phyloP scores from a whole-genome alignment of 176 grass and related monocot species.

The Chloris gayana region DNA sequence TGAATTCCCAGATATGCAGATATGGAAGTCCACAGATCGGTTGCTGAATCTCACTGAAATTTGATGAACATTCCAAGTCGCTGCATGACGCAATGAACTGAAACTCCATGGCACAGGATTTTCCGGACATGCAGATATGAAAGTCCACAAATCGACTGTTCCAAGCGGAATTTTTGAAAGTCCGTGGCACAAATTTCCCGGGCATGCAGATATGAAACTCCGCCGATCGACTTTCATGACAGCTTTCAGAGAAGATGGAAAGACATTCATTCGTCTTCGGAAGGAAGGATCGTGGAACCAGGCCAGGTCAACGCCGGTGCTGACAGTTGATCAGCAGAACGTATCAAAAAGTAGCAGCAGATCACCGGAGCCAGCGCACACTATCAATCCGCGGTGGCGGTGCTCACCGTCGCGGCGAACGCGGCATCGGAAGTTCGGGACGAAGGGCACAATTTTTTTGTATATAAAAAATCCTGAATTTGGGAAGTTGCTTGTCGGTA shows the following conservation, averaged over 20 bases:
- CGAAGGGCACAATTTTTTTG: not conserved
- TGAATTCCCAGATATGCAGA: too few relatives aligned
- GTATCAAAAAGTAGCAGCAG: not conserved
- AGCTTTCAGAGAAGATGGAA: not conserved
- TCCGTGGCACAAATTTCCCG: too few relatives aligned
- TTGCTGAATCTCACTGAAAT: too few relatives aligned
- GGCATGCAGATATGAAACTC: too few relatives aligned
- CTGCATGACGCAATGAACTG: too few relatives aligned
- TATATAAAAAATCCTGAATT: too few relatives aligned
- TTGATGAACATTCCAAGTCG: too few relatives aligned
- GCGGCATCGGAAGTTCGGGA: not conserved
- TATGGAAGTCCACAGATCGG: too few relatives aligned
- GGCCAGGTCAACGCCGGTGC: not conserved
- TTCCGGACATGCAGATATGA: too few relatives aligned
- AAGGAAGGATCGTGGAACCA: not conserved
- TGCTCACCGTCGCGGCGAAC: not conserved
- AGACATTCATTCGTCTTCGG: not conserved
- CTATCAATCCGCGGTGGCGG: not conserved
- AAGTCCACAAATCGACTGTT: not conserved
- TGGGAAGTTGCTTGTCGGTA: not conserved
- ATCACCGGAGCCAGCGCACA: not conserved
- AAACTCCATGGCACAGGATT: too few relatives aligned
- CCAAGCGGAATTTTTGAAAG: too few relatives aligned
- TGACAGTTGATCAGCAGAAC: not conserved
- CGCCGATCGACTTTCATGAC: too few relatives aligned